phyloP scores from a whole-genome alignment of 768 basidiomycete species.

The Exsudoporus frostii region DNA sequence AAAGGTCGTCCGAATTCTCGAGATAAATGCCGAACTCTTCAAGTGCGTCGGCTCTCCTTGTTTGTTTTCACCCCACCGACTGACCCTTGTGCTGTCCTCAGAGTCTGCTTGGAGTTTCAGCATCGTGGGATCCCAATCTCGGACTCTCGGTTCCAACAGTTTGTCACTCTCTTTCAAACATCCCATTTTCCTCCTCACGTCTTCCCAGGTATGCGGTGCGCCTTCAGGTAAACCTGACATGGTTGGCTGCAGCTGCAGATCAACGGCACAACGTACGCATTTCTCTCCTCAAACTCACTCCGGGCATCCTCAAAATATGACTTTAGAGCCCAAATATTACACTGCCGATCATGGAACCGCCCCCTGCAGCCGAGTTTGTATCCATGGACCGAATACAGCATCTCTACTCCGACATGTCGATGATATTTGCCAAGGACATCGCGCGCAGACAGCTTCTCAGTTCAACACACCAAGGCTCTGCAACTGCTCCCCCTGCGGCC shows the following conservation, averaged over 20 bases:
- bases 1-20: slow-evolving; percentile 60
- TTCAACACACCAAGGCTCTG: slow-evolving; percentile 25
- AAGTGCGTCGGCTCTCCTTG: slow-evolving; percentile 43
- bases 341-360: slow-evolving; percentile 57
- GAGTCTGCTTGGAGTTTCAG: slow-evolving; percentile 63
- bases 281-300: not conserved
- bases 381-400: slow-evolving; percentile 61
- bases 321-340: slow-evolving; percentile 34
- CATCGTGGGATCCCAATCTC: slow-evolving; percentile 42
- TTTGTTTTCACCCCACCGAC: not conserved
- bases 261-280: slow-evolving; percentile 47
- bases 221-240: slow-evolving; percentile 68
- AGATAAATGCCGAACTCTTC: slow-evolving; percentile 66
- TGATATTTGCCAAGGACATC: slow-evolving; percentile 61
- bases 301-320: slow-evolving; percentile 1
- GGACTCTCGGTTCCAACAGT: slow-evolving; percentile 60
- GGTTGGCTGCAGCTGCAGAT: slow-evolving; percentile 69
- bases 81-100: slow-evolving; percentile 24
- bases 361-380: slow-evolving; percentile 48
- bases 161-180: slow-evolving; percentile 27
- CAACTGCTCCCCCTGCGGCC: slow-evolving; percentile 14
- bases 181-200: slow-evolving; percentile 11
- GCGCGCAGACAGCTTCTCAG: slow-evolving; percentile 40
- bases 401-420: slow-evolving; percentile 59
- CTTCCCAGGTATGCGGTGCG: slow-evolving; percentile 52